Evolutionary conservation across 2,329 filamentous ascomycete species (phyloP).

Genomic region (Onygenales sp.): DNA sequence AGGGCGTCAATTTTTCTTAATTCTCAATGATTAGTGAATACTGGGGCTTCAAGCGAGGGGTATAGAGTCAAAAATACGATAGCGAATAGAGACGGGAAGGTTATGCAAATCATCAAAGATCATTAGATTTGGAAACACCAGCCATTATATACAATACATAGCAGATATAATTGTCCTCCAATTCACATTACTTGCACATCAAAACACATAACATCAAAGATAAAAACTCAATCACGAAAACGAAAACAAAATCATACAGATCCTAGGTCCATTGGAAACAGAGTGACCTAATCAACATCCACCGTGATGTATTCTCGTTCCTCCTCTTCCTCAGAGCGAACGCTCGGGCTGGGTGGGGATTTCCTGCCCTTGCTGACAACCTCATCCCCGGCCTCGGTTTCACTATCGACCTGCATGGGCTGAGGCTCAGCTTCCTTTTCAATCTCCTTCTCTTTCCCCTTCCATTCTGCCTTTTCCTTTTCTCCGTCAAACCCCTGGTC

Average conservation of each 20-base stretch:
- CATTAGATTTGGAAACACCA: too few relatives aligned
- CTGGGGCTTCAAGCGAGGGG: too few relatives aligned
- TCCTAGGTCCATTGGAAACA: background rate
- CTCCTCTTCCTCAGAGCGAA: constrained; percentile 11
- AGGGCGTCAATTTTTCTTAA: too few relatives aligned
- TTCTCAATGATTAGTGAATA: too few relatives aligned
- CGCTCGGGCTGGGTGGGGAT: background rate
- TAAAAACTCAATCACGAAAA: background rate
- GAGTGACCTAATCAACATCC: constrained; percentile 41
- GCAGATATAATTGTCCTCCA: too few relatives aligned
- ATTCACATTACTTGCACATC: too few relatives aligned
- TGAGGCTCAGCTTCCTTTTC: constrained; percentile 13
- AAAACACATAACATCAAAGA: background rate
- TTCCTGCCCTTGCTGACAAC: background rate
- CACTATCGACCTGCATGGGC: constrained; percentile 17
- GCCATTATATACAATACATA: too few relatives aligned
- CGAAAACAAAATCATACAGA: background rate
- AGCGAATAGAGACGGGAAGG: too few relatives aligned
- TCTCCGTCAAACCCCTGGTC: background rate
- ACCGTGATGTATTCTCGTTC: constrained; percentile 47
- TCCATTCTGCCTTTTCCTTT: constrained; percentile 3
- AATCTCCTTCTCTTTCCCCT: constrained; percentile 14
- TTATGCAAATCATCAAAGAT: too few relatives aligned
- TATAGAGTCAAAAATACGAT: too few relatives aligned
- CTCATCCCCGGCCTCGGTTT: constrained; percentile 11